Conservation (phyloP, 164 flowering plant genomes). For the Litsea cubeba region DNA sequence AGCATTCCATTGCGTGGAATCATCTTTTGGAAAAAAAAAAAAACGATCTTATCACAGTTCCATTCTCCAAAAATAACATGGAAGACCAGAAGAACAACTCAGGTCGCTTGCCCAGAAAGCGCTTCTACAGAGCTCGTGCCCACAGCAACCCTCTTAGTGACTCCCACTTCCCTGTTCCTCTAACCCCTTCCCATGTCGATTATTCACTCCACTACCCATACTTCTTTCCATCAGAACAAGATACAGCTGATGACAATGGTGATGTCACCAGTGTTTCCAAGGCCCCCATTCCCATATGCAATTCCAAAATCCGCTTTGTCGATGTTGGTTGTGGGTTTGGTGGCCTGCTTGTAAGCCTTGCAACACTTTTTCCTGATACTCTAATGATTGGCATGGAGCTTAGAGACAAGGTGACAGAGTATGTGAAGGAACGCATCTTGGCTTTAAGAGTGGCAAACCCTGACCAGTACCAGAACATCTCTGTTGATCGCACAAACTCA, state of each 20-base stretch:
- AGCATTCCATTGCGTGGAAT: not conserved
- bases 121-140: slow-evolving; percentile 89
- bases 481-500: slow-evolving; percentile 87
- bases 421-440: slow-evolving; percentile 77
- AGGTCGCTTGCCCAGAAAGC: slow-evolving; percentile 78
- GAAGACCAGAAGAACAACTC: slow-evolving; percentile 33
- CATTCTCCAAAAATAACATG: not conserved
- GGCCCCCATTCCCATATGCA: not conserved
- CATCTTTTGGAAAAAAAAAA: not conserved
- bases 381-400: slow-evolving; percentile 99
- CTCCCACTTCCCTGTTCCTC: slow-evolving; percentile 88
- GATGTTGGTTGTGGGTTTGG: slow-evolving; percentile 98
- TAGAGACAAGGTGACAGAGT: slow-evolving; percentile 87
- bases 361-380: slow-evolving; percentile 72
- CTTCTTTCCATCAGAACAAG: slow-evolving; percentile 32
- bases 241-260: not conserved
- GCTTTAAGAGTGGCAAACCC: slow-evolving; percentile 63
- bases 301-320: slow-evolving; percentile 56
- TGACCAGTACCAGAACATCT: slow-evolving; percentile 70
- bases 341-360: slow-evolving; percentile 71
- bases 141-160: slow-evolving; percentile 95
- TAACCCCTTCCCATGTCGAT: slow-evolving; percentile 60
- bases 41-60: not conserved
- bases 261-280: not conserved
- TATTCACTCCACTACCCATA: slow-evolving; percentile 66